Base-by-base conservation (phyloP, 148 eudicot species). In the Chenopodium berlandieri region DNA sequence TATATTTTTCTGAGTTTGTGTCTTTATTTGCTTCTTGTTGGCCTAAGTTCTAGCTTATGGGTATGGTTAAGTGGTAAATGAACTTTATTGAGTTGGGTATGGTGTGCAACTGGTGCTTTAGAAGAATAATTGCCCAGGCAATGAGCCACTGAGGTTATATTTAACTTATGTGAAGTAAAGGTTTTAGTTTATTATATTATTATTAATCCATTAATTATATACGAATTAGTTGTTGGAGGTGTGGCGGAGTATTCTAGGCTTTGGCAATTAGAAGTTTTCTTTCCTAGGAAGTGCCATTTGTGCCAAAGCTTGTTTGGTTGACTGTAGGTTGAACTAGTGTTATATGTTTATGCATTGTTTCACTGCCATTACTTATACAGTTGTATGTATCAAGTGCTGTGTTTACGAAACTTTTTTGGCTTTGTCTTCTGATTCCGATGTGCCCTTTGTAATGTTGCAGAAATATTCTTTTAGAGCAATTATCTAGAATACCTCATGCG, bases 381-480 rank as follows among this genome's bases (percentile, higher is more conserved):
- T 83, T 83, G 5, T 48, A 19, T 81, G 62, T 56, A 32, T 58
- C 25, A 6, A 17, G 71, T 64, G 9, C 30, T 31, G 79, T 30
- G 27, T 63, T 32, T 37, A 40, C 7, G 44, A 5, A 40, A 40
- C 44, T 40, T 40, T 40, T 40, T 40, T 70, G 12, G 27, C 65
- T 20, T 25, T 73, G 60, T 68, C 30, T 46, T 76, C 12, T 79
- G 23, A 64, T 80, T 63, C 78, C 68, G 75, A 83, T 72, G 54
- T 63, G 58, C 32, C 19, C 9, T 68, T 52, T 62, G 44, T 52
- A 64, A 85, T 37, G 46, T 73, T 88, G 83, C 89, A 94, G 98
- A 87, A 90, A 78, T 77, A 86, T 91, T 85, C 86, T 93, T 72
- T 90, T 93, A 44, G 98, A 94, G 89, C 94, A 92, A 86, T 81